Percentiles rank a stretch among this genome's conserved stretches.
Evolutionary conservation across 768 basidiomycete genomes (phyloP).

Genomic region (Mycena venus): DNA sequence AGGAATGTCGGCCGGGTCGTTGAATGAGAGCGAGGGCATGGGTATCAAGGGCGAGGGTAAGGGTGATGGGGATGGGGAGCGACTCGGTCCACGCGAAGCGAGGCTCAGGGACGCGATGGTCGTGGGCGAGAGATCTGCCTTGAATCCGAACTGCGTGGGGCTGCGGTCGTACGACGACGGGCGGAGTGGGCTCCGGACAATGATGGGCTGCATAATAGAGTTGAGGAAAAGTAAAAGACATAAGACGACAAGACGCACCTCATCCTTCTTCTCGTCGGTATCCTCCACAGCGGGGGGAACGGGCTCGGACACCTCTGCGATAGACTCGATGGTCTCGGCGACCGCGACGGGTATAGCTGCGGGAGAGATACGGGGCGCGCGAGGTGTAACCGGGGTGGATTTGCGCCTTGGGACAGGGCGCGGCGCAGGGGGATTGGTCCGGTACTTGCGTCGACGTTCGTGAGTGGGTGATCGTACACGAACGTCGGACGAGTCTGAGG

Average conservation of each 20-base stretch:
- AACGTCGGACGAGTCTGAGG: neutral
- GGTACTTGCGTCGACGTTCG: neutral
- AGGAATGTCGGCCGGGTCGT: neutral
- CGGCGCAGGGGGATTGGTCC: slow-evolving; percentile 4
- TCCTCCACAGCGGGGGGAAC: neutral
- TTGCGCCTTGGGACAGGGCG: neutral
- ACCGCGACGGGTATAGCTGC: neutral
- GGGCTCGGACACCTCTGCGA: neutral
- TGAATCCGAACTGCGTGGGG: slow-evolving; percentile 24
- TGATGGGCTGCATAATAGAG: neutral
- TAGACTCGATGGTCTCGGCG: neutral
- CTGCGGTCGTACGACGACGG: neutral
- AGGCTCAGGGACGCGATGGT: slow-evolving; percentile 9
- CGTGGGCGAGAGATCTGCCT: neutral
- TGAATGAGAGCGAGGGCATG: neutral
- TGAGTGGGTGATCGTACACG: neutral
- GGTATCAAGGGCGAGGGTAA: too few species aligned
- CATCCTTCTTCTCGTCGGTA: neutral
- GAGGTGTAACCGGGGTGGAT: neutral
- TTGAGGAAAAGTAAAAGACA: neutral
- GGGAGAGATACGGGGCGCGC: neutral
- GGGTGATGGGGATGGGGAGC: slow-evolving; percentile 1
- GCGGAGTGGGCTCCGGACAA: slow-evolving; percentile 1
- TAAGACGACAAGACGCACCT: neutral
- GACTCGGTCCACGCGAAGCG: neutral